phyloP scores from a whole-genome alignment of 176 grass and related monocot genomes.

The Carex kokanica region DNA sequence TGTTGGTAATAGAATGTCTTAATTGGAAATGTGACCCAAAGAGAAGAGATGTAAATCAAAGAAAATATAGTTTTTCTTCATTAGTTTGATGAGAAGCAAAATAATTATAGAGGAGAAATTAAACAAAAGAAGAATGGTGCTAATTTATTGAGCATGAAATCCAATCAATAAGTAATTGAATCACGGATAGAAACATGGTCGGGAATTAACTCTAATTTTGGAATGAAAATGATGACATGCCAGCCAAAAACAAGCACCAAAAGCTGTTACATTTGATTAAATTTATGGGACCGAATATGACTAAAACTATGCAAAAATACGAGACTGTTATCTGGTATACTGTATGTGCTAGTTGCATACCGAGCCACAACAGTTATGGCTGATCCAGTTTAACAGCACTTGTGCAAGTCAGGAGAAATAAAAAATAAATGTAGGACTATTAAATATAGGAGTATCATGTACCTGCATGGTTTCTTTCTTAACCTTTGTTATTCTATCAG shows the following conservation, averaged over 20 bases:
- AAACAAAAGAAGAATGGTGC: background rate
- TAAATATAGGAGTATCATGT: background rate
- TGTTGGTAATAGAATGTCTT: constrained; percentile 44
- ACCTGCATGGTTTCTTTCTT: background rate
- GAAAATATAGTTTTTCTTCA: background rate
- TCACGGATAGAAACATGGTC: no score
- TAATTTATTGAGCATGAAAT: background rate
- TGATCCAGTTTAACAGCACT: background rate
- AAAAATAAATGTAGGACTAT: background rate
- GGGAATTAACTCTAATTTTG: background rate
- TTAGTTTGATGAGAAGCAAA: background rate
- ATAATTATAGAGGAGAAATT: background rate
- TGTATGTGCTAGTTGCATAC: background rate
- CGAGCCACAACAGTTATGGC: background rate
- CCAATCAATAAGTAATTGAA: background rate
- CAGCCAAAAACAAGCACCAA: no score
- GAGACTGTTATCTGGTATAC: background rate
- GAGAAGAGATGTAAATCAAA: no score
- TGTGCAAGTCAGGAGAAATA: background rate
- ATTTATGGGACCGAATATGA: background rate
- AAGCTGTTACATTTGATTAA: background rate
- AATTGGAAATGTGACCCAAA: background rate
- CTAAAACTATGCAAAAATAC: background rate
- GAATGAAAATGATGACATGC: background rate
- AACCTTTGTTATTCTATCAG: background rate